Evolutionary conservation across 108 stramenopile genomes (phyloP).

Genomic region (Skeletonema tropicum): DNA sequence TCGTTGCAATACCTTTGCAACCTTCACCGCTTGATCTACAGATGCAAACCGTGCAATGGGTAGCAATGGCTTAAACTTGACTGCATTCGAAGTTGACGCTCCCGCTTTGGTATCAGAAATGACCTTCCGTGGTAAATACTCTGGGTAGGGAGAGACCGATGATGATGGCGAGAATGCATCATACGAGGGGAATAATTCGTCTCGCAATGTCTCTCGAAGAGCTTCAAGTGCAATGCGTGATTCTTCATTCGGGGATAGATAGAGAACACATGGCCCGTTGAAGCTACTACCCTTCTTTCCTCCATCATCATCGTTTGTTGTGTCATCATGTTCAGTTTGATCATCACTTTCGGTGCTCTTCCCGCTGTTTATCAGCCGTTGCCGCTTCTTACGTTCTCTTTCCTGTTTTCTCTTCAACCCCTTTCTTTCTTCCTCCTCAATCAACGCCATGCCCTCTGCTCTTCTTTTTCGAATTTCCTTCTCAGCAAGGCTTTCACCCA

Average conservation of each 20-base stretch:
- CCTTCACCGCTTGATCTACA: constrained; percentile 57
- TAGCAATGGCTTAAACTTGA: constrained; percentile 61
- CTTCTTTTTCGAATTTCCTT: constrained; percentile 31
- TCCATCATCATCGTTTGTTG: constrained; percentile 16
- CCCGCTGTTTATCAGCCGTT: constrained; percentile 13
- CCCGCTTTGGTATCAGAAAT: constrained; percentile 14
- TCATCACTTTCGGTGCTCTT: background rate
- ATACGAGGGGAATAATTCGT: constrained; percentile 43
- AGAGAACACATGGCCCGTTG: constrained; percentile 77
- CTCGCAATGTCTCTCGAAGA: constrained; percentile 54
- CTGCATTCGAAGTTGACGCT: background rate
- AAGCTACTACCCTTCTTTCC: constrained; percentile 45
- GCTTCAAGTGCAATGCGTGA: constrained; percentile 46
- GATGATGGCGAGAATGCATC: constrained; percentile 54
- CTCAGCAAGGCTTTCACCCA: constrained; percentile 26
- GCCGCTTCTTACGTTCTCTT: constrained; percentile 36
- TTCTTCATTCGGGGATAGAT: constrained; percentile 73
- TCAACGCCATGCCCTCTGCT: constrained; percentile 49
- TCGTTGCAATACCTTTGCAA: constrained; percentile 66
- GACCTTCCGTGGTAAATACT: constrained; percentile 48
- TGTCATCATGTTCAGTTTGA: constrained; percentile 12
- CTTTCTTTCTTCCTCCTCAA: constrained; percentile 59
- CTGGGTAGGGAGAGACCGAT: constrained; percentile 47
- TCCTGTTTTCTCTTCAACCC: constrained; percentile 45
- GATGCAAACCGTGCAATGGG: constrained; percentile 69